phyloP scores from a whole-genome alignment of 345 rosid species.

The Microcos paniculata region DNA sequence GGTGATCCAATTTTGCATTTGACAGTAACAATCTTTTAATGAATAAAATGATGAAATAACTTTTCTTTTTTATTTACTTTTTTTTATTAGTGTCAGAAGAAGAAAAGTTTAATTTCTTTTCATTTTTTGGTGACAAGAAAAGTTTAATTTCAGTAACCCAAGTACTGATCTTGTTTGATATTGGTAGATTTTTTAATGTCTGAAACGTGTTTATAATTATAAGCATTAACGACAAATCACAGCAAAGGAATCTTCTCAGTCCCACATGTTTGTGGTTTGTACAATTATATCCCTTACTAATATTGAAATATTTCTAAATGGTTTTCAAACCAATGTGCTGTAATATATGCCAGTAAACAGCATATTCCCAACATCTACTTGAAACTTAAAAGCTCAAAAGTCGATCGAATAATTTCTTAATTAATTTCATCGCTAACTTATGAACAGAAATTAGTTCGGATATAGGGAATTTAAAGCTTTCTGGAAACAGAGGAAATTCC shows the following conservation, averaged over 20 bases:
- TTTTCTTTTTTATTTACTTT: constrained; percentile 10
- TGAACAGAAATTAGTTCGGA: too few species aligned
- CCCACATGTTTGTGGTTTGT: constrained; percentile 21
- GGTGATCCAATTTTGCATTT: neutral
- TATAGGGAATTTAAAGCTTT: too few species aligned
- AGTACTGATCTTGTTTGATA: constrained; percentile 3
- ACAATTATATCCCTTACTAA: neutral
- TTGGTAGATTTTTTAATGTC: too few species aligned
- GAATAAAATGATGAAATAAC: neutral
- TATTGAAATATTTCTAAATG: neutral
- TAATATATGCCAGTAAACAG: neutral
- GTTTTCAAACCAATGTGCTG: neutral
- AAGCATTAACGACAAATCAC: neutral
- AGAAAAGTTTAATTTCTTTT: constrained; percentile 5
- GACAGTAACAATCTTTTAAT: neutral
- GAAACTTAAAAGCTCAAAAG: neutral
- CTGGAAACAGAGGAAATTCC: neutral
- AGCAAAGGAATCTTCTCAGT: constrained; percentile 26
- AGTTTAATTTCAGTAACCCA: neutral
- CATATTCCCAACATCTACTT: neutral
- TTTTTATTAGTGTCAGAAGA: constrained; percentile 13
- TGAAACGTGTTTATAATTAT: neutral
- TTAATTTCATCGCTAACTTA: neutral
- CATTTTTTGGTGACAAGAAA: too few species aligned
- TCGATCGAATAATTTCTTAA: neutral